phyloP scores from a whole-genome alignment of 345 rosid species.

The Capsella bursapastoris region DNA sequence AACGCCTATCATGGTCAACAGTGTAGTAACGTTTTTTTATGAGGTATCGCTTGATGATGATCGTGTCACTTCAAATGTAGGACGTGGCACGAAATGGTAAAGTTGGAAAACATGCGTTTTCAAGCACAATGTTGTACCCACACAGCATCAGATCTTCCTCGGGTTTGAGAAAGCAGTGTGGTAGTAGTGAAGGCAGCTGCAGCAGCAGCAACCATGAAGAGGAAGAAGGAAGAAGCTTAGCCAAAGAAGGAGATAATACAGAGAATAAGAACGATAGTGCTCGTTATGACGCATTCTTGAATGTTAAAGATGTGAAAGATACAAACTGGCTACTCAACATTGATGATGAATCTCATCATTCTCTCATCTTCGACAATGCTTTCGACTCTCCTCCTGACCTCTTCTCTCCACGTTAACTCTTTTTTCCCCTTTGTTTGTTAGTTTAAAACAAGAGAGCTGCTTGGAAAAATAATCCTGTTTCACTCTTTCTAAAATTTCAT shows the following conservation, averaged over 20 bases:
- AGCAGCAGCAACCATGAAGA: constrained; percentile 42
- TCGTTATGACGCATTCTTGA: constrained; percentile 41
- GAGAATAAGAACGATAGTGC: constrained; percentile 37
- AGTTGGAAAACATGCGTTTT: constrained; percentile 23
- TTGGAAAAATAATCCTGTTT: constrained; percentile 20
- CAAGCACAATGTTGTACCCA: constrained; percentile 42
- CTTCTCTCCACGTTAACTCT: constrained; percentile 38
- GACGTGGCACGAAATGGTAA: constrained; percentile 36
- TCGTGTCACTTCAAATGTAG: constrained; percentile 17
- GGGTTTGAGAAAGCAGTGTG: constrained; percentile 14
- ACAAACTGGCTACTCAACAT: constrained; percentile 45
- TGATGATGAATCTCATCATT: constrained; percentile 39
- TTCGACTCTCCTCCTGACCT: constrained; percentile 47
- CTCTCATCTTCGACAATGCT: constrained; percentile 41
- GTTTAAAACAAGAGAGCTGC: constrained; percentile 23
- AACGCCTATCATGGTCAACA: neutral
- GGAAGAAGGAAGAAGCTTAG: constrained; percentile 41
- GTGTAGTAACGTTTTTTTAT: neutral
- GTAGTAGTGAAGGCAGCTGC: constrained; percentile 36
- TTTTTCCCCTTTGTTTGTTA: neutral
- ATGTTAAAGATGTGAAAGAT: constrained; percentile 44
- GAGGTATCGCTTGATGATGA: neutral
- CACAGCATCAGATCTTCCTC: constrained; percentile 40
- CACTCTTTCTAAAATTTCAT: neutral
- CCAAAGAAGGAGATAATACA: constrained; percentile 6